phyloP scores from a whole-genome alignment of 1,284 basidiomycete species.

The Meira miltonrushii region DNA sequence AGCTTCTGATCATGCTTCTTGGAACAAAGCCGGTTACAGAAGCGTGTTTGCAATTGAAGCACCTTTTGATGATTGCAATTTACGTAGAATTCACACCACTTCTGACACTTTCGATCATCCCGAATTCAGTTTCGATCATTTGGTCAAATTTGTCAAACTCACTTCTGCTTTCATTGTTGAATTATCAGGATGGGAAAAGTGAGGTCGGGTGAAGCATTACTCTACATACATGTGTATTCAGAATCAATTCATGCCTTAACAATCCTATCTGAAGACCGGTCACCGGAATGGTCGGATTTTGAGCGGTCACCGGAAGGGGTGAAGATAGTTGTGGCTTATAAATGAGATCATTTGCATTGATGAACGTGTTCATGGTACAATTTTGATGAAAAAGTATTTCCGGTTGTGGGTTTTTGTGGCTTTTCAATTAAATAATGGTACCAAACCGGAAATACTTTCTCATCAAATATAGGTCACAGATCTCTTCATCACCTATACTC shows the following conservation, averaged over 20 bases:
- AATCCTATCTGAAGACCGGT: too few species aligned
- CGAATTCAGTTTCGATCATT: constrained; percentile 43
- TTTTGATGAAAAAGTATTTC: too few species aligned
- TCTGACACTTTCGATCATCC: constrained; percentile 29
- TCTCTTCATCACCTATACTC: too few species aligned
- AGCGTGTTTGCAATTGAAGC: constrained; percentile 51
- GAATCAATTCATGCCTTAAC: background rate
- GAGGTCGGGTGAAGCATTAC: background rate
- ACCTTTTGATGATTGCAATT: constrained; percentile 40
- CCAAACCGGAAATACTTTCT: too few species aligned
- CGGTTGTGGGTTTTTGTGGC: too few species aligned
- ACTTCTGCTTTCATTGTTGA: constrained; percentile 43
- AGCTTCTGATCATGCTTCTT: constrained; percentile 67
- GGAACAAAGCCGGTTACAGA: constrained; percentile 52
- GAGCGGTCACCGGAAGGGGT: too few species aligned
- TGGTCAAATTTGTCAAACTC: constrained; percentile 43
- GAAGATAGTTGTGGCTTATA: too few species aligned
- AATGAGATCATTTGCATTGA: too few species aligned
- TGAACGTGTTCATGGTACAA: too few species aligned
- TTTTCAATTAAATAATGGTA: too few species aligned
- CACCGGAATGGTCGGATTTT: too few species aligned
- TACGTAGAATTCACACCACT: constrained; percentile 32
- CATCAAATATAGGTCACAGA: too few species aligned
- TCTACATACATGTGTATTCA: background rate
- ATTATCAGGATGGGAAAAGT: constrained; percentile 34